phyloP scores from a whole-genome alignment of 1,139 yeast species.

The Williopsis jadinii region DNA sequence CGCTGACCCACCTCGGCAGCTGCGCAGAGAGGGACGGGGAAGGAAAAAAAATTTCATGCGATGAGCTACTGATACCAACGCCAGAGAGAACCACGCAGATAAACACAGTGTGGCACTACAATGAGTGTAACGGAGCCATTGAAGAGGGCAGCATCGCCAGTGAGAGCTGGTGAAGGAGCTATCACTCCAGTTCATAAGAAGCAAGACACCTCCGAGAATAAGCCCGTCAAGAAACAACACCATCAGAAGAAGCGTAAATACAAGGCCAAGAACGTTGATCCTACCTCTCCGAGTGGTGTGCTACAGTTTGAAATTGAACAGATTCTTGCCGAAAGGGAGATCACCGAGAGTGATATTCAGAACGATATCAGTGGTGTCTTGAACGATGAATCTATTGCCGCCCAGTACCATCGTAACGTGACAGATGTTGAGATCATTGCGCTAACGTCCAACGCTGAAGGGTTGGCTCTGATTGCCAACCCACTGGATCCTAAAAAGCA shows the following conservation, averaged over 20 bases:
- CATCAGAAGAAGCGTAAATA: slow-evolving; percentile 34
- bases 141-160: no score
- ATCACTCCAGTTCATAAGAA: background rate
- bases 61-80: slow-evolving; percentile 7
- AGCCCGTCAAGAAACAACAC: slow-evolving; percentile 20
- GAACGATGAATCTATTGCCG: slow-evolving; percentile 47
- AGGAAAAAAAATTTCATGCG: slow-evolving; percentile 7
- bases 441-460: slow-evolving; percentile 76
- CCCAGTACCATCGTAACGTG: slow-evolving; percentile 51
- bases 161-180: no score
- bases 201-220: background rate
- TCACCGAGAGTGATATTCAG: slow-evolving; percentile 40
- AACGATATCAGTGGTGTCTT: slow-evolving; percentile 64
- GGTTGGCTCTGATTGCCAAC: slow-evolving; percentile 54
- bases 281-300: slow-evolving; percentile 79
- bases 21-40: no score
- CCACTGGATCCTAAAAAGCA: slow-evolving; percentile 39
- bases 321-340: slow-evolving; percentile 37
- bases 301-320: slow-evolving; percentile 66
- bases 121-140: no score
- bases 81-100: no score
- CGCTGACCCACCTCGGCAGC: slow-evolving; percentile 2
- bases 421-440: slow-evolving; percentile 49
- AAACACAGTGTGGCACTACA: no score
- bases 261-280: slow-evolving; percentile 62